phyloP scores from a whole-genome alignment of 1,284 basidiomycete species.

The Papiliotrema fonsecae region DNA sequence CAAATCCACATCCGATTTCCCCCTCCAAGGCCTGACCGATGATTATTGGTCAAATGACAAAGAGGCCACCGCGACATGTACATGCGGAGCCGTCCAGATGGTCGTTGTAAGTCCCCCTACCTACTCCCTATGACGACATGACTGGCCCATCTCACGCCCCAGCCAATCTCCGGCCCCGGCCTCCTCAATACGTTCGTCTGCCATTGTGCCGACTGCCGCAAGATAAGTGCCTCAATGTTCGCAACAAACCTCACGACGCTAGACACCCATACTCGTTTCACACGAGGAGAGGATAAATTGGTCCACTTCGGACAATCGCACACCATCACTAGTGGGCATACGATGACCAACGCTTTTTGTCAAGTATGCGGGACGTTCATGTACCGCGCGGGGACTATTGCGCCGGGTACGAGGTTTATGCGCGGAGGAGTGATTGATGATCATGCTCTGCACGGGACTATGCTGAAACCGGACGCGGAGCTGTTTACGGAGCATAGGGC shows the following conservation, averaged over 20 bases:
- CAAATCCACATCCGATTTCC: no score
- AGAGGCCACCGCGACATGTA: slow-evolving; percentile 42
- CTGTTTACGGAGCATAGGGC: slow-evolving; percentile 32
- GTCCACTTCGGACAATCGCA: slow-evolving; percentile 22
- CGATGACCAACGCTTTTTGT: slow-evolving; percentile 47
- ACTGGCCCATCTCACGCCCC: neutral
- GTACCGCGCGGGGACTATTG: slow-evolving; percentile 22
- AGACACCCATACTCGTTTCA: slow-evolving; percentile 23
- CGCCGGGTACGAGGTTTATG: slow-evolving; percentile 26
- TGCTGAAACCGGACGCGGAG: slow-evolving; percentile 37
- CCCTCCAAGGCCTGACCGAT: no score
- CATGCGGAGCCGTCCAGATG: slow-evolving; percentile 41
- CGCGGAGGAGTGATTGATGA: slow-evolving; percentile 44
- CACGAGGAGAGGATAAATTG: slow-evolving; percentile 35
- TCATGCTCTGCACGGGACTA: slow-evolving; percentile 31
- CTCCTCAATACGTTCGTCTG: slow-evolving; percentile 36
- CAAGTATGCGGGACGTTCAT: slow-evolving; percentile 43
- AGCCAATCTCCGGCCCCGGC: slow-evolving; percentile 35
- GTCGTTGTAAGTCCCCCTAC: slow-evolving; percentile 27
- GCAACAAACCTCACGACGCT: slow-evolving; percentile 39
- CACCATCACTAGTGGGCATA: slow-evolving; percentile 22
- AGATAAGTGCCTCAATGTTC: slow-evolving; percentile 43
- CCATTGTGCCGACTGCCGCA: slow-evolving; percentile 44
- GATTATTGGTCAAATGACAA: slow-evolving; percentile 37
- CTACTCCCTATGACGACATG: neutral